Evolutionary conservation across 164 flowering plant species (phyloP).

Genomic region (Protea cynaroides): DNA sequence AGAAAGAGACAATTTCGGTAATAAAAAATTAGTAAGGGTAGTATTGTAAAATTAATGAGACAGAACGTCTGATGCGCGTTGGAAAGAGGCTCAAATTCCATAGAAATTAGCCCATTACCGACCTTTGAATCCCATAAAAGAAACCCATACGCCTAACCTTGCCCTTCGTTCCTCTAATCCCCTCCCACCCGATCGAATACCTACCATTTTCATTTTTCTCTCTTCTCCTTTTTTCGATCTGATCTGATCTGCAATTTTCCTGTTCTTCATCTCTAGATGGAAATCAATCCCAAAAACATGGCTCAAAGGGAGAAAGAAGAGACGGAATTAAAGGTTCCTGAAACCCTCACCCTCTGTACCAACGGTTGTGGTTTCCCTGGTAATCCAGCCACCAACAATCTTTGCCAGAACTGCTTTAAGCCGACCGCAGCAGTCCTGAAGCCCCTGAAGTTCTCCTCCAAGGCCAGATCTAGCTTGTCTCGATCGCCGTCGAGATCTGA

Average conservation of each 20-base stretch:
- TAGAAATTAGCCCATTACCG: background rate
- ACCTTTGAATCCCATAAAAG: background rate
- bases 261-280: background rate
- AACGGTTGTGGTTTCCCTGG: conserved; percentile 40
- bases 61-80: background rate
- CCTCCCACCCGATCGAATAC: background rate
- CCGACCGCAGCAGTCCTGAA: conserved; percentile 18
- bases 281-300: background rate
- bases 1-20: background rate
- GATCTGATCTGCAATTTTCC: too few species aligned
- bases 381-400: conserved; percentile 40
- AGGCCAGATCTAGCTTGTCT: conserved; percentile 26
- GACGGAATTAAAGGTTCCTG: conserved; percentile 57
- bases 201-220: background rate
- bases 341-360: conserved; percentile 33
- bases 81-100: background rate
- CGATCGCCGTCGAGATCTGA: conserved; percentile 13
- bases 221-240: background rate
- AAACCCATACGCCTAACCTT: too few species aligned
- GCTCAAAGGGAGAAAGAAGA: conserved; percentile 43
- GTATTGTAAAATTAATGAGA: background rate
- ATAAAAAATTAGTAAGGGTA: background rate
- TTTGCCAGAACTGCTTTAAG: conserved; percentile 56
- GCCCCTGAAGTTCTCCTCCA: background rate
- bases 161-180: background rate